Conservation (phyloP, 2,329 filamentous ascomycete genomes). For the Ophiostoma pallidulum region DNA sequence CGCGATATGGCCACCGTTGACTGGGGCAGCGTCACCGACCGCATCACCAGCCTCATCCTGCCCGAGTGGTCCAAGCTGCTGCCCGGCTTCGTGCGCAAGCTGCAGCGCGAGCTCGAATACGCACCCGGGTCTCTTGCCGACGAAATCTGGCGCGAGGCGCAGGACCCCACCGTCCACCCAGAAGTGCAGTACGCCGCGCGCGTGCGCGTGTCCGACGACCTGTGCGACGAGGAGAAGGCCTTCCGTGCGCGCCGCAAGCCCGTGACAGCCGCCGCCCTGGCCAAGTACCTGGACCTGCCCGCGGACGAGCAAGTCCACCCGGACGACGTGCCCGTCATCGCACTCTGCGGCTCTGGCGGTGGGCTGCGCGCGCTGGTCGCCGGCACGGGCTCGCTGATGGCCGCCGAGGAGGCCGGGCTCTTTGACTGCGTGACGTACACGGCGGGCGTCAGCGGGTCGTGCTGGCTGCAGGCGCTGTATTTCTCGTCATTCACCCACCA, state of each 20-base stretch:
- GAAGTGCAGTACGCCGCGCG: slow-evolving; percentile 75
- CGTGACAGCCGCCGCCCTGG: slow-evolving; percentile 63
- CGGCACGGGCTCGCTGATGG: slow-evolving; percentile 77
- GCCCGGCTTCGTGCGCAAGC: slow-evolving; percentile 67
- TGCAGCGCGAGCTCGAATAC: slow-evolving; percentile 82
- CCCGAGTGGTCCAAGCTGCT: slow-evolving; percentile 74
- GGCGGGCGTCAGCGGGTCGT: slow-evolving; percentile 89
- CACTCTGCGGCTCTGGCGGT: slow-evolving; percentile 88
- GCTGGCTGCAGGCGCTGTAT: slow-evolving; percentile 87
- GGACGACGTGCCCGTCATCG: slow-evolving; percentile 86
- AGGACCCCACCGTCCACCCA: slow-evolving; percentile 72
- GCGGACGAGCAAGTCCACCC: slow-evolving; percentile 71
- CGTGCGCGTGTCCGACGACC: slow-evolving; percentile 67
- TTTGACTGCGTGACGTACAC: slow-evolving; percentile 95
- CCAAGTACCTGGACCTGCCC: slow-evolving; percentile 68
- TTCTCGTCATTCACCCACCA: slow-evolving; percentile 67
- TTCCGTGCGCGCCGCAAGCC: slow-evolving; percentile 62
- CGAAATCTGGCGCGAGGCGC: slow-evolving; percentile 88
- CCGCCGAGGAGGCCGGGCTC: slow-evolving; percentile 73
- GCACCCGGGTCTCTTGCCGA: slow-evolving; percentile 79
- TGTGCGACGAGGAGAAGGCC: slow-evolving; percentile 74
- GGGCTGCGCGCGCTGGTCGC: slow-evolving; percentile 84
- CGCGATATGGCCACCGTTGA: slow-evolving; percentile 45
- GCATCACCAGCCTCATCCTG: slow-evolving; percentile 60
- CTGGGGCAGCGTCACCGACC: slow-evolving; percentile 45